Base-by-base conservation (phyloP, 208 protist species). In the Angomonas ambiguus region DNA sequence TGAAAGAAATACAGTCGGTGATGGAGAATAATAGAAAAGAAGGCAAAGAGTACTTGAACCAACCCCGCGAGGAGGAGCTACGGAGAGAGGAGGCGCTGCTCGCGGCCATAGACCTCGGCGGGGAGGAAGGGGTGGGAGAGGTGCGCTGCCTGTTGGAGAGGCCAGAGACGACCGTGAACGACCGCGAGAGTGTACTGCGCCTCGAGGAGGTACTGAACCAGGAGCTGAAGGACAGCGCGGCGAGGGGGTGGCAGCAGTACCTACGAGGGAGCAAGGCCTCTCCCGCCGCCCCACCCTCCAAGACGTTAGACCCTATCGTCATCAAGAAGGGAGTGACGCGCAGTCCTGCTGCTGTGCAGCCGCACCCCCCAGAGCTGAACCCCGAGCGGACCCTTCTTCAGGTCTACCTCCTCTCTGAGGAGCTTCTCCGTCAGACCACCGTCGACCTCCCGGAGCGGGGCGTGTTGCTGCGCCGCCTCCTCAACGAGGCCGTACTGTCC, bases 391-490 rank as follows among this genome's bases (percentile, higher is more conserved):
- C 66, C 8, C 57, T 69, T 1, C 51, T 89, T 28, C 77, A 80
- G 41, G 55, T 80, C 18, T 62, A 79, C 60, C 56, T 90, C 0
- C 69, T 90, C 20, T 62, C 67, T 16, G 62, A 71, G 25, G 83
- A 90, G 60, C 60, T 90, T 5, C 61, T 90, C 24, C 73, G 83
- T 0, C 83, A 90, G 63, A 75, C 85, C 1, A 71, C 72, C 27
- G 63, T 90, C n/a, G 83, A 90, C 51, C 71, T 82, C 28, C 67
- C 83, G 2, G 80, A 90, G 75, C 74, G 80, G n/a, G 83, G 78
- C 20, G 62, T 87, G n/a, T 64, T 90, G 13, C 71, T 90, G 41
- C 66, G 68, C 0, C 80, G 78, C 0, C 20, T 90, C 18, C 67
- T 87, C n/a, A 63, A 74, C 45, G 80, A 90, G 68, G 80, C 83